phyloP scores from a whole-genome alignment of 106 monocot genomes.

The Allium fistulosum region DNA sequence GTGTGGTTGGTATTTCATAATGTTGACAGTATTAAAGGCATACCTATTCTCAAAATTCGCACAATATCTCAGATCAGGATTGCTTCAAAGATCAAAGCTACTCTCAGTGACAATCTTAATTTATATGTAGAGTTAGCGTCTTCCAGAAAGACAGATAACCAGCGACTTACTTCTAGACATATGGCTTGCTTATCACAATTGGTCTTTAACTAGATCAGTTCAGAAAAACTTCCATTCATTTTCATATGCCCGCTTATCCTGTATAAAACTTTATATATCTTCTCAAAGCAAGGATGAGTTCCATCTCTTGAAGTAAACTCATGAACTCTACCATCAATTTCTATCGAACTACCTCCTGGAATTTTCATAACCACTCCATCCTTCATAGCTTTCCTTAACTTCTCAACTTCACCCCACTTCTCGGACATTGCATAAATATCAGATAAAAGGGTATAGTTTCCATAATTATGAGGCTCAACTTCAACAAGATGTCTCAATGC shows the following conservation, averaged over 20 bases:
- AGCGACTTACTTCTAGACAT: no score
- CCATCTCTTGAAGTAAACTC: conserved; percentile 63
- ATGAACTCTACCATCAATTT: conserved; percentile 53
- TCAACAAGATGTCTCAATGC: conserved; percentile 55
- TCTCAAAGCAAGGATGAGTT: conserved; percentile 41
- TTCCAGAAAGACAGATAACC: no score
- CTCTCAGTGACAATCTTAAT: neutral
- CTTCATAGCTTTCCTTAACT: conserved; percentile 62
- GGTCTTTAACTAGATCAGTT: neutral
- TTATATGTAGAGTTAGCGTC: no score
- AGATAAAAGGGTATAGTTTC: conserved; percentile 68
- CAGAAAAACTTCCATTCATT: conserved; percentile 16
- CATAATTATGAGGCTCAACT: conserved; percentile 65
- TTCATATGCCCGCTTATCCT: conserved; percentile 38
- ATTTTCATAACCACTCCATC: conserved; percentile 42
- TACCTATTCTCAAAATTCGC: no score
- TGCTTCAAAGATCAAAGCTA: neutral
- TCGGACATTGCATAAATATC: conserved; percentile 54
- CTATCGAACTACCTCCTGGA: conserved; percentile 61
- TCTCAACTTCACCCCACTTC: conserved; percentile 46
- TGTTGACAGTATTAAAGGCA: no score
- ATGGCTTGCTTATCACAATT: no score
- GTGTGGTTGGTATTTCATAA: no score
- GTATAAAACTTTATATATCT: conserved; percentile 33
- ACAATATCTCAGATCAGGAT: neutral